Evolutionary conservation across 2,329 filamentous ascomycete species (phyloP).

Genomic region (Periglandula ipomoeae): DNA sequence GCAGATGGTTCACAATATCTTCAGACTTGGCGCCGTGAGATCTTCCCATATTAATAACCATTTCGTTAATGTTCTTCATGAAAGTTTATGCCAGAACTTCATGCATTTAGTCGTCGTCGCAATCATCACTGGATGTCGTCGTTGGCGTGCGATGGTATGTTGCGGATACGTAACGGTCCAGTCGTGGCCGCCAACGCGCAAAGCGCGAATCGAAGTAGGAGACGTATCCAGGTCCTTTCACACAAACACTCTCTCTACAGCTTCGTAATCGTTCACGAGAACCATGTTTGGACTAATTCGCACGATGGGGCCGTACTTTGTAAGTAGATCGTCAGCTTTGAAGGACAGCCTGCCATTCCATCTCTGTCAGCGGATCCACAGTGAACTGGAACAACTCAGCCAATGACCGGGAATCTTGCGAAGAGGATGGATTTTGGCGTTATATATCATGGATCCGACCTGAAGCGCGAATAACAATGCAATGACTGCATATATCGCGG

Average conservation of each 20-base stretch:
- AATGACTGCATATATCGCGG: too few species aligned
- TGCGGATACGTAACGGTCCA: conserved; percentile 13
- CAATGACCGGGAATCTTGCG: conserved; percentile 13
- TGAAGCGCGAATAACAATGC: too few species aligned
- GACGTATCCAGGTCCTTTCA: conserved; percentile 12
- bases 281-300: conserved; percentile 17
- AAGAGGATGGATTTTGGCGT: conserved; percentile 9
- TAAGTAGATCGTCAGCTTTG: conserved; percentile 10
- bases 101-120: conserved; percentile 12
- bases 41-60: conserved; percentile 8
- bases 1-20: conserved; percentile 12
- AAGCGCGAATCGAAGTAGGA: conserved; percentile 11
- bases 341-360: conserved; percentile 13
- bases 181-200: conserved; percentile 13
- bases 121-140: conserved; percentile 13
- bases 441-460: too few species aligned
- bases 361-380: conserved; percentile 17
- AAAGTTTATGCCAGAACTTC: conserved; percentile 11
- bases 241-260: conserved; percentile 9
- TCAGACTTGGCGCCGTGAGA: conserved; percentile 9
- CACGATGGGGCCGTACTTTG: conserved; percentile 14
- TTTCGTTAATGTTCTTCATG: conserved; percentile 8
- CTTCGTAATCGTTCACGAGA: conserved; percentile 15
- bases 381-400: conserved; percentile 11
- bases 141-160: conserved; percentile 9